phyloP scores from a whole-genome alignment of 1,139 yeast species.

The Saccharomyces hybrid region DNA sequence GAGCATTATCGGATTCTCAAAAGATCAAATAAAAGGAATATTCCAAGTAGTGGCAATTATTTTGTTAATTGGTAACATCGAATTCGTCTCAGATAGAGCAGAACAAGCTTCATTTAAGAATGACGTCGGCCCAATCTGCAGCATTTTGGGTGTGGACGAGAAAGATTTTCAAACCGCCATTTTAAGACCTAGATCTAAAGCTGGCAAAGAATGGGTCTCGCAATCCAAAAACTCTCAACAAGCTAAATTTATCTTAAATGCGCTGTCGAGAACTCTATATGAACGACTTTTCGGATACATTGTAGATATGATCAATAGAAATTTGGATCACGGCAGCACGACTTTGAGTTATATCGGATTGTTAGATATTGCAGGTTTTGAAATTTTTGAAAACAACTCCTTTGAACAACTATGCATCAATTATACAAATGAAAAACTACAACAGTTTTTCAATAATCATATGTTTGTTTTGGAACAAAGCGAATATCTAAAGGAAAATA shows the following conservation, averaged over 20 bases:
- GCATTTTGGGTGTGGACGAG: slow-evolving; percentile 57
- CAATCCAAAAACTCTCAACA: slow-evolving; percentile 77
- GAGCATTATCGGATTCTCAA: slow-evolving; percentile 61
- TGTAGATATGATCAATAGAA: slow-evolving; percentile 70
- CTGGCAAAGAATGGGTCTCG: slow-evolving; percentile 80
- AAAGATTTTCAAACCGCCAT: slow-evolving; percentile 51
- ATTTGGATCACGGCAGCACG: slow-evolving; percentile 41
- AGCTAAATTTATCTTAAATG: slow-evolving; percentile 76
- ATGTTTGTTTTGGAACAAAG: slow-evolving; percentile 95
- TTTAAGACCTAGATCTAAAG: slow-evolving; percentile 76
- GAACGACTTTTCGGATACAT: slow-evolving; percentile 76
- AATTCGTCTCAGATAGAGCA: slow-evolving; percentile 59
- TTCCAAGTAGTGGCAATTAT: slow-evolving; percentile 67
- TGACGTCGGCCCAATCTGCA: slow-evolving; percentile 51
- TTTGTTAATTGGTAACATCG: slow-evolving; percentile 78
- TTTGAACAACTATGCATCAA: slow-evolving; percentile 96
- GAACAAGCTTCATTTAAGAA: slow-evolving; percentile 72
- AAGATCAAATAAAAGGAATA: slow-evolving; percentile 49
- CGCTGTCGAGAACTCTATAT: slow-evolving; percentile 78
- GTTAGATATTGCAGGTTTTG: slow-evolving; percentile 95
- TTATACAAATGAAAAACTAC: slow-evolving; percentile 90
- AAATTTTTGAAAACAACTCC: slow-evolving; percentile 82
- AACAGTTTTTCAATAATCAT: slow-evolving; percentile 95
- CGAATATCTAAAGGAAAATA: slow-evolving; percentile 86
- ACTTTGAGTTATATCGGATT: slow-evolving; percentile 74